A percentile compares a stretch with the other conserved stretches of the same genome.
phyloP scores from a whole-genome alignment of 2,329 filamentous ascomycete species.

The Ophiostoma tasmaniense region DNA sequence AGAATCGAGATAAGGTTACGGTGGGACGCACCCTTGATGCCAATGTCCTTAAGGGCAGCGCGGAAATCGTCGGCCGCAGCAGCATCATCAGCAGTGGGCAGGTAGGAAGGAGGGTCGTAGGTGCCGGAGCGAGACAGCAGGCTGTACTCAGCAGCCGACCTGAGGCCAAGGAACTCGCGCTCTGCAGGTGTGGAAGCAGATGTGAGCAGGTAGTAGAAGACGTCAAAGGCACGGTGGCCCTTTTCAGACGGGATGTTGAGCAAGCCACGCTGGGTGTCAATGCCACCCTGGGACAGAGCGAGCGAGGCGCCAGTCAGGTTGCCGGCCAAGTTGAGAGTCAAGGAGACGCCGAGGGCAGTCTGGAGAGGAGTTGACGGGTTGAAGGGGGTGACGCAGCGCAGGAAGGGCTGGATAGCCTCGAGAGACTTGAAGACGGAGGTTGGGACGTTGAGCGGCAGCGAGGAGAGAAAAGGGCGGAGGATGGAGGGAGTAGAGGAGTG shows the following conservation, averaged over 20 bases:
- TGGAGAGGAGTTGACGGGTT: conserved; percentile 81
- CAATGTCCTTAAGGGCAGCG: conserved; percentile 76
- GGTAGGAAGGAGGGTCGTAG: conserved; percentile 75
- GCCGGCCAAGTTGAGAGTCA: conserved; percentile 74
- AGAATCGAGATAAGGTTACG: conserved; percentile 78
- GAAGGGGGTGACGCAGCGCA: conserved; percentile 76
- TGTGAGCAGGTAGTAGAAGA: conserved; percentile 93
- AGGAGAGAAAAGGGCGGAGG: conserved; percentile 69
- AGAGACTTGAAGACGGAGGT: conserved; percentile 68
- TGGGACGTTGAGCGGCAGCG: conserved; percentile 72
- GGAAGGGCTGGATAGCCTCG: conserved; percentile 74
- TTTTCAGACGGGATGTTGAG: conserved; percentile 68
- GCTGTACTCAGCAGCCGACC: conserved; percentile 65
- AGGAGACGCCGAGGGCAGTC: conserved; percentile 68
- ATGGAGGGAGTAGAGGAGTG: conserved; percentile 83
- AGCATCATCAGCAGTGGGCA: conserved; percentile 85
- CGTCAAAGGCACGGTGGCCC: conserved; percentile 89
- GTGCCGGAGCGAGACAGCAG: conserved; percentile 77
- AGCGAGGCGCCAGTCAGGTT: conserved; percentile 67
- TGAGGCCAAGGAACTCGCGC: conserved; percentile 76
- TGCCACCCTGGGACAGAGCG: conserved; percentile 75
- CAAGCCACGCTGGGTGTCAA: conserved; percentile 74
- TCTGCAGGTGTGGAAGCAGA: conserved; percentile 85
- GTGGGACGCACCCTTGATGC: conserved; percentile 79
- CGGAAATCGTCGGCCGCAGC: conserved; percentile 92